A percentile compares a stretch with the other conserved stretches of the same genome.
phyloP scores from a whole-genome alignment of 2,329 filamentous ascomycete species.

The Clarireedia monteithiana region DNA sequence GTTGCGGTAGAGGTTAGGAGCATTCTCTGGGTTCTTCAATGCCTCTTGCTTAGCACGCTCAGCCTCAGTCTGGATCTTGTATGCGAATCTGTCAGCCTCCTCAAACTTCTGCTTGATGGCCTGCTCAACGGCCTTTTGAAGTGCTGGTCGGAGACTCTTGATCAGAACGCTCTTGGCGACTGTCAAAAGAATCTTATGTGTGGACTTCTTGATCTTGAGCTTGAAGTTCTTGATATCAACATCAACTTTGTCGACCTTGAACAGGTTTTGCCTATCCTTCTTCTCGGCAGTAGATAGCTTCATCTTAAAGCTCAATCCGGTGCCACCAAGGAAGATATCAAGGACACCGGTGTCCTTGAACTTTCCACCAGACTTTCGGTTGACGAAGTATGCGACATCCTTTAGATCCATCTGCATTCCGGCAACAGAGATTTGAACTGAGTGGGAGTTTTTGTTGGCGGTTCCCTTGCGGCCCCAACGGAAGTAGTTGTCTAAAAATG shows the following conservation, averaged over 20 bases:
- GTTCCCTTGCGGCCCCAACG: slow-evolving; percentile 88
- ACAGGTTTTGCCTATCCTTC: slow-evolving; percentile 71
- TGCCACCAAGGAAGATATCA: slow-evolving; percentile 80
- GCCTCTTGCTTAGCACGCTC: slow-evolving; percentile 58
- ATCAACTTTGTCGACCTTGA: slow-evolving; percentile 87
- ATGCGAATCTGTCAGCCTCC: slow-evolving; percentile 65
- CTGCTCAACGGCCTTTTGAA: slow-evolving; percentile 83
- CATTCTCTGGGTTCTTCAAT: slow-evolving; percentile 42
- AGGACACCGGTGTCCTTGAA: slow-evolving; percentile 82
- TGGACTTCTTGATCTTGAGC: slow-evolving; percentile 90
- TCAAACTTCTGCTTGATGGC: slow-evolving; percentile 74
- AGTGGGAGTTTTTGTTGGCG: slow-evolving; percentile 72
- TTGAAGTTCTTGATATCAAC: slow-evolving; percentile 75
- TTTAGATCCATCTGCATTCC: slow-evolving; percentile 88
- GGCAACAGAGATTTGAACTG: slow-evolving; percentile 72
- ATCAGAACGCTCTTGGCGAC: slow-evolving; percentile 83
- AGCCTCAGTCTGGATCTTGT: slow-evolving; percentile 74
- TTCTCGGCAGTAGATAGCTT: slow-evolving; percentile 75
- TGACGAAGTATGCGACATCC: slow-evolving; percentile 91
- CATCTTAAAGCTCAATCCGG: slow-evolving; percentile 87
- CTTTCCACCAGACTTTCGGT: slow-evolving; percentile 83
- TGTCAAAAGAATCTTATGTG: slow-evolving; percentile 83
- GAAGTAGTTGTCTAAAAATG: slow-evolving; percentile 69
- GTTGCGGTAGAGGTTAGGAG: slow-evolving; percentile 77
- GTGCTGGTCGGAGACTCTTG: slow-evolving; percentile 71